Evolutionary conservation across 192 early-diverging fungal species (phyloP), one percentile per base, ranked within the genome.

Genomic region (Podila horticola): DNA sequence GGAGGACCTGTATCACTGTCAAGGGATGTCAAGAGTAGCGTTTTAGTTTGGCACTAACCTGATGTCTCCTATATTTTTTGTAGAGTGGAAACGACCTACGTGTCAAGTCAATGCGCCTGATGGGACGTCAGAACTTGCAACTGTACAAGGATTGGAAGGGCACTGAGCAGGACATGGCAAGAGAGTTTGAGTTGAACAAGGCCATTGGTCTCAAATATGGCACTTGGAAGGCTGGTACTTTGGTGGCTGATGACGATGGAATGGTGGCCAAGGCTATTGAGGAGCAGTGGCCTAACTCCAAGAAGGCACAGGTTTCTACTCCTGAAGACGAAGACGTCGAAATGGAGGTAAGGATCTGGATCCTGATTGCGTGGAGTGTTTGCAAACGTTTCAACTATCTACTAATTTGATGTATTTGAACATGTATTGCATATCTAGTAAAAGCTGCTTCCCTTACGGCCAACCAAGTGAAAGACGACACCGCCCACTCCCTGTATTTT

Each of bases 71-170:
- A 8, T 65, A 22, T 41, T 30, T 49, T 17, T 36, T 33, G 52
- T 66, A 90, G 88, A 82, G 82, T 34, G 89, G 88, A 29, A 94
- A 96, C 66, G 95, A 97, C 69, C 85, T 97, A 36, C 90, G 95
- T 52, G 88, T 97, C 72, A 96, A 96, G 66, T 75, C 94, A 11
- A 97, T 96, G 62, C 79, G 95, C 26, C 75, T 96, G 36, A 91
- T 97, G 60, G 95, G 95, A 41, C 88, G 95, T 33, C 95, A 96
- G 64, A 96, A 96, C 66, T 82, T 95, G 36, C 94, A 96, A 75
- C 83, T 94, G 48, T 96, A 96, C 83, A 90, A 92, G 68, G 93
- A 89, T 61, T 97, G 95, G 95, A 93, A 89, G 74, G 95, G 95
- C 13, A 84, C 88, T 69, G 91, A 83, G 45, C 88, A 88, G 26